phyloP scores from a whole-genome alignment of 129 eudicot species.

The Flaveria robusta region DNA sequence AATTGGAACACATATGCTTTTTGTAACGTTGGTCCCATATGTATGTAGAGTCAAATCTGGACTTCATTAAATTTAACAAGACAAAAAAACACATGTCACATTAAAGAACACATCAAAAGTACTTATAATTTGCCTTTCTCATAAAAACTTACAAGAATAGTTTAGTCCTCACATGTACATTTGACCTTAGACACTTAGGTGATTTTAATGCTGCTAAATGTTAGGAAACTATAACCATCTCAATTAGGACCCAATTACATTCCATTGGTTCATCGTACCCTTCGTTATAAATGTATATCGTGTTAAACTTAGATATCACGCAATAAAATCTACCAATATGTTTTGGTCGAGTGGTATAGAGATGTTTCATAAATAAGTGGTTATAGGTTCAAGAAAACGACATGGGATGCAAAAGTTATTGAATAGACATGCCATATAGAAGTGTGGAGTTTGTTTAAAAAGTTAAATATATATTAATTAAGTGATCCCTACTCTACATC shows the following conservation, averaged over 20 bases:
- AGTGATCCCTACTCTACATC: no score
- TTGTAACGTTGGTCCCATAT: constrained; percentile 2
- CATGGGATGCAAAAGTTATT: no score
- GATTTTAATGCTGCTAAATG: background rate
- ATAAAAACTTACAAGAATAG: background rate
- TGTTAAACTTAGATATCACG: background rate
- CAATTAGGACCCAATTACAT: background rate
- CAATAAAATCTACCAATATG: background rate
- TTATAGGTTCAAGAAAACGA: no score
- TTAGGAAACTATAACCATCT: background rate
- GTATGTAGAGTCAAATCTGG: background rate
- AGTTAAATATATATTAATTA: no score
- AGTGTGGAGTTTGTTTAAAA: no score
- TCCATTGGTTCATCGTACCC: background rate
- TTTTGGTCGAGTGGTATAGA: no score
- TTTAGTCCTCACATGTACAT: constrained; percentile 6
- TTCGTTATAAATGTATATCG: background rate
- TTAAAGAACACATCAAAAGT: background rate
- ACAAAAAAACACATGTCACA: background rate
- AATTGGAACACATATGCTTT: background rate
- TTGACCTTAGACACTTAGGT: background rate
- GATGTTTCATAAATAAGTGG: no score
- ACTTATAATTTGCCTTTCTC: background rate
- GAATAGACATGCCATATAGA: no score
- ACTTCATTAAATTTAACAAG: background rate